Percentiles rank a stretch among this genome's conserved stretches.
phyloP scores from a whole-genome alignment of 2,329 filamentous ascomycete species.

The Herpotrichia juniperi region DNA sequence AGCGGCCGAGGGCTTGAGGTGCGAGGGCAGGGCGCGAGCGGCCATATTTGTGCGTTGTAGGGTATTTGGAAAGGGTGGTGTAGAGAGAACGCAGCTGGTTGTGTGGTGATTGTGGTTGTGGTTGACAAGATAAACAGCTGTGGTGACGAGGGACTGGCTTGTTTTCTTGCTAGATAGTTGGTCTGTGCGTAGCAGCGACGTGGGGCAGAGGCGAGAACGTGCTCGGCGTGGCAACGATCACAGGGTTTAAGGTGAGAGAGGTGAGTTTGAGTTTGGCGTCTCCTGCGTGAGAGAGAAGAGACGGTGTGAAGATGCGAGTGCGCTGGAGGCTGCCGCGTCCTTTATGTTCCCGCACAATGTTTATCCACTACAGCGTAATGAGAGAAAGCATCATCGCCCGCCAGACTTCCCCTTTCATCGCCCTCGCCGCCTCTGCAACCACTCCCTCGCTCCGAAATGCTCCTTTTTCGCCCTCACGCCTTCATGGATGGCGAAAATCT shows the following conservation, averaged over 20 bases:
- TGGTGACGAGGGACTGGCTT: neutral
- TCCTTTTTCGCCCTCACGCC: neutral
- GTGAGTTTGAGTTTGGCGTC: neutral
- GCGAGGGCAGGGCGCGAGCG: constrained; percentile 75
- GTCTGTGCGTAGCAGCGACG: constrained; percentile 14
- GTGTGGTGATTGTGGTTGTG: neutral
- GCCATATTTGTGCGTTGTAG: constrained; percentile 64
- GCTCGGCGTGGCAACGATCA: neutral
- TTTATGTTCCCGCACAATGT: neutral
- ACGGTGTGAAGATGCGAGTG: neutral
- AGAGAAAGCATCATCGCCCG: neutral
- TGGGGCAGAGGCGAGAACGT: constrained; percentile 9
- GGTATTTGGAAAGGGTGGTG: constrained; percentile 7
- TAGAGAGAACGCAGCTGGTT: constrained; percentile 3
- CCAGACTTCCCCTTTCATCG: constrained; percentile 12
- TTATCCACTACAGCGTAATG: neutral
- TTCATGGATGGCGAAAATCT: constrained; percentile 9
- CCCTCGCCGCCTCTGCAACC: constrained; percentile 6
- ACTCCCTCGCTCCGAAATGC: constrained; percentile 2
- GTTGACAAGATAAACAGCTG: neutral
- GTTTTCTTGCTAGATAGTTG: constrained; percentile 7
- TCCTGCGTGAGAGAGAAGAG: too few relatives aligned
- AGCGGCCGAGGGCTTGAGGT: constrained; percentile 71
- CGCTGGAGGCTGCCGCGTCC: neutral
- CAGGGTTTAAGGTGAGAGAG: neutral